Percentiles rank a stretch among this genome's conserved stretches.
Evolutionary conservation across 1,284 basidiomycete species (phyloP).

Genomic region (Peniophora sp.): DNA sequence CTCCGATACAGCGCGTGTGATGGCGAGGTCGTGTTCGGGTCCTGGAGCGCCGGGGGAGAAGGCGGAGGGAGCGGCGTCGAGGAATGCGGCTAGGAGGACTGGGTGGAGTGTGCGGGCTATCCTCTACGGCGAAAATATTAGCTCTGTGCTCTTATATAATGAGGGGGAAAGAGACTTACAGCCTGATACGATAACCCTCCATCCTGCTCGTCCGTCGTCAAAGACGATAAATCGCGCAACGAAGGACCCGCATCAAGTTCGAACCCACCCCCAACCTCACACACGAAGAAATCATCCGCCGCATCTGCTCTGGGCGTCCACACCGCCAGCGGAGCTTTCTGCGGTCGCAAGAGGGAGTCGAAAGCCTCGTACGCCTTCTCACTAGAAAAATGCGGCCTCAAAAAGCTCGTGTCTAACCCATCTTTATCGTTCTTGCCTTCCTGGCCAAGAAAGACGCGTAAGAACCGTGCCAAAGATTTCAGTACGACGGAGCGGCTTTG

Average conservation of each 20-base stretch:
- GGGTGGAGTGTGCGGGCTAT: constrained; percentile 58
- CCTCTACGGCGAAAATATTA: constrained; percentile 25
- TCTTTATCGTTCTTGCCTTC: not conserved
- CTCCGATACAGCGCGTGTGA: constrained; percentile 53
- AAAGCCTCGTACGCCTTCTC: constrained; percentile 40
- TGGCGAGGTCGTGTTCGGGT: constrained; percentile 53
- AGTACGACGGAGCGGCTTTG: constrained; percentile 60
- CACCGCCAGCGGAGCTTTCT: constrained; percentile 3
- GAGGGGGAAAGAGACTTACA: constrained; percentile 6
- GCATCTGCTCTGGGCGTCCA: constrained; percentile 15
- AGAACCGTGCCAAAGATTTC: constrained; percentile 53
- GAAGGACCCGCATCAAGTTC: not conserved
- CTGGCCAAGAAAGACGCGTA: constrained; percentile 32
- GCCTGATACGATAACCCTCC: constrained; percentile 2
- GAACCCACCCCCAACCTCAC: not conserved
- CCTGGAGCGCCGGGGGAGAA: constrained; percentile 58
- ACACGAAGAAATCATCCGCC: constrained; percentile 7
- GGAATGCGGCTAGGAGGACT: constrained; percentile 71
- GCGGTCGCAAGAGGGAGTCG: constrained; percentile 27
- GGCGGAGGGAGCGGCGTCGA: constrained; percentile 78
- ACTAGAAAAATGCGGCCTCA: constrained; percentile 37
- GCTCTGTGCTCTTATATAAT: no score
- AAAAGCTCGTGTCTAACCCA: constrained; percentile 28
- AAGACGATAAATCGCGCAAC: not conserved
- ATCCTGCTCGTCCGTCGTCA: not conserved